A percentile compares a stretch with the other conserved stretches of the same genome.
These are phyloP conservation scores for Solanum chiquidenum DNA, from an alignment of 257 asterid genomes.

Conservation along the genomic window DNA sequence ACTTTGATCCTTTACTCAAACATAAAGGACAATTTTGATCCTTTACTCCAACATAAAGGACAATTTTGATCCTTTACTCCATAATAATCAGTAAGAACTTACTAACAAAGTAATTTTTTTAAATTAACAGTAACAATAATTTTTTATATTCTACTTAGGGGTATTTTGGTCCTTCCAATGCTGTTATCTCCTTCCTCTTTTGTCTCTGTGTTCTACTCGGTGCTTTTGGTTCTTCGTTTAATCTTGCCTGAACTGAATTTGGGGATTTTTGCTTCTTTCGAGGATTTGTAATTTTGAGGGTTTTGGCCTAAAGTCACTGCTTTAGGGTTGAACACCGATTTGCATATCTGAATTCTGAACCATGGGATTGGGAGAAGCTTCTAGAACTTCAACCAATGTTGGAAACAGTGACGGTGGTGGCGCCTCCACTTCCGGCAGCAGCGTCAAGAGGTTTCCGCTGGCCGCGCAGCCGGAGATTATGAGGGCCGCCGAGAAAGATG, in stretches of 20 bases:
- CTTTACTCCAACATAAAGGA: too few relatives aligned
- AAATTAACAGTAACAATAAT: too few relatives aligned
- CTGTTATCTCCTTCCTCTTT: background rate
- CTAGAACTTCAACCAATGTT: slow-evolving; percentile 16
- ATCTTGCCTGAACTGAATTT: background rate
- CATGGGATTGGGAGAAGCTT: background rate
- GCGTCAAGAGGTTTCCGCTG: slow-evolving; percentile 43
- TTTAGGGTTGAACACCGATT: background rate
- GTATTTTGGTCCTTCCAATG: background rate
- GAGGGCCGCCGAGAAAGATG: slow-evolving; percentile 99
- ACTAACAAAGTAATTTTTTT: too few relatives aligned
- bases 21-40: too few relatives aligned
- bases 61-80: too few relatives aligned
- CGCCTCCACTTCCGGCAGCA: slow-evolving; percentile 11
- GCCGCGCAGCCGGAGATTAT: slow-evolving; percentile 97
- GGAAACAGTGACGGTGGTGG: slow-evolving; percentile 21
- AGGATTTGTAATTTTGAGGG: background rate
- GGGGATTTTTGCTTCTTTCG: background rate
- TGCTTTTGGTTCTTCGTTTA: background rate
- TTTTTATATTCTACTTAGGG: background rate
- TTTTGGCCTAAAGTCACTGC: background rate
- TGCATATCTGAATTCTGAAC: background rate
- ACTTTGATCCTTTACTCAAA: too few relatives aligned
- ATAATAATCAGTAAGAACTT: too few relatives aligned
- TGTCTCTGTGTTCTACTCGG: background rate